A percentile compares a stretch with the other conserved stretches of the same genome.
phyloP scores from a whole-genome alignment of 2,329 filamentous ascomycete species.

The Exophiala alcalophila region DNA sequence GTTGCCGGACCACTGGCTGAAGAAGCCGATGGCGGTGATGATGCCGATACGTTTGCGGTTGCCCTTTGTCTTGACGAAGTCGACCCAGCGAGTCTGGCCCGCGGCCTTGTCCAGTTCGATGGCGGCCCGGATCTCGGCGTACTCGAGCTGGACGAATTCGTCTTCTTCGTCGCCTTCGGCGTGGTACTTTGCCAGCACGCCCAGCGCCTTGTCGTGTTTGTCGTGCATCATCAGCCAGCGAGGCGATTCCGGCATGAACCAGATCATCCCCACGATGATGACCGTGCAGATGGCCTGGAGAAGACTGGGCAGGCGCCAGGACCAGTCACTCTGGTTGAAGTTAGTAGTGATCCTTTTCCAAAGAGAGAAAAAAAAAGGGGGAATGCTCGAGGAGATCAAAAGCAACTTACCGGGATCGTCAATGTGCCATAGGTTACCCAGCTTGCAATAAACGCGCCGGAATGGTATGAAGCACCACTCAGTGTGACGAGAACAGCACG shows the following conservation, averaged over 20 bases:
- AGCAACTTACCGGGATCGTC: too few species aligned
- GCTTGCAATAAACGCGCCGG: constrained; percentile 51
- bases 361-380: too few species aligned
- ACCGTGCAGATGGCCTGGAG: constrained; percentile 63
- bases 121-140: constrained; percentile 63
- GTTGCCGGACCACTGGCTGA: constrained; percentile 59
- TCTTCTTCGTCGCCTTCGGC: constrained; percentile 41
- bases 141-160: constrained; percentile 62
- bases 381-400: too few species aligned
- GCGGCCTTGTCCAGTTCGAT: constrained; percentile 56
- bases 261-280: constrained; percentile 53
- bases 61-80: constrained; percentile 60
- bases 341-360: too few species aligned
- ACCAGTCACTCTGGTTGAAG: constrained; percentile 46
- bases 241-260: constrained; percentile 66
- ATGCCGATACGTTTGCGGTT: constrained; percentile 44
- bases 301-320: constrained; percentile 64
- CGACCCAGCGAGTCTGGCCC: constrained; percentile 52
- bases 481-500: constrained; percentile 27
- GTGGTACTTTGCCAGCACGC: constrained; percentile 39
- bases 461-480: constrained; percentile 19
- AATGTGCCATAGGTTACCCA: constrained; percentile 47
- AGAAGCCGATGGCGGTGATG: constrained; percentile 52
- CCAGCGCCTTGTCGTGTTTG: constrained; percentile 31
- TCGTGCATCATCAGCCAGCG: constrained; percentile 53